Conservation (phyloP, 2,329 filamentous ascomycete species). For the Atkinsonella hypoxylon region DNA sequence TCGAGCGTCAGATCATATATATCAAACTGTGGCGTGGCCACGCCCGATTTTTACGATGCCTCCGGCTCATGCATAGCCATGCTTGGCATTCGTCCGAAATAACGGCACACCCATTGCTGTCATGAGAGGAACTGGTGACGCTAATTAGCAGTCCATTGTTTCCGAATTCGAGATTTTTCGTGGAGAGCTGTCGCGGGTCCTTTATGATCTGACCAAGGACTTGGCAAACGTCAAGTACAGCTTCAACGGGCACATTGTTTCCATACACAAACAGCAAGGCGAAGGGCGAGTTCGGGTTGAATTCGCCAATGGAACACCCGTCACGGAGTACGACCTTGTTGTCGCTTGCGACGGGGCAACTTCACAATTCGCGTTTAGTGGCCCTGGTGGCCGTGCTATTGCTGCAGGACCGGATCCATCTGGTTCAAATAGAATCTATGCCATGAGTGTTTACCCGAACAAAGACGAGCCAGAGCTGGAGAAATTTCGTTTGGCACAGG, state of each 20-base stretch:
- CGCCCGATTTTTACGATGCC: too few relatives aligned
- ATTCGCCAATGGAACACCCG: slow-evolving; percentile 24
- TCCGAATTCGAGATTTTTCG: slow-evolving; percentile 42
- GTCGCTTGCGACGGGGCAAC: slow-evolving; percentile 35
- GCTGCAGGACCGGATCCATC: slow-evolving; percentile 21
- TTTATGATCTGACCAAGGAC: slow-evolving; percentile 25
- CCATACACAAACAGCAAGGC: slow-evolving; percentile 17
- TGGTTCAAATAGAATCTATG: slow-evolving; percentile 18
- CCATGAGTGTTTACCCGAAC: slow-evolving; percentile 24
- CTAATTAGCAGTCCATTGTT: slow-evolving; percentile 30
- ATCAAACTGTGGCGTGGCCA: not conserved
- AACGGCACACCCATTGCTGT: slow-evolving; percentile 24
- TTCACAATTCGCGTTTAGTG: slow-evolving; percentile 27
- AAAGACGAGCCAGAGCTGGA: slow-evolving; percentile 15
- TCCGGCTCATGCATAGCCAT: too few relatives aligned
- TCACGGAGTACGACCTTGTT: slow-evolving; percentile 32
- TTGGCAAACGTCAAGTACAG: slow-evolving; percentile 20
- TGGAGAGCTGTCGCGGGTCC: slow-evolving; percentile 31
- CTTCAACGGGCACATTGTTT: slow-evolving; percentile 22
- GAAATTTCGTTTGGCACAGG: slow-evolving; percentile 27
- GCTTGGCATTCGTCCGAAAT: slow-evolving; percentile 27
- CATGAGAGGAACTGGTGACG: slow-evolving; percentile 21
- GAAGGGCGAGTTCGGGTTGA: slow-evolving; percentile 24
- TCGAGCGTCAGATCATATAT: not conserved
- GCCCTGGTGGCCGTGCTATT: slow-evolving; percentile 25